Base-by-base conservation (phyloP, 352 stramenopile species). In the Elongisporangium anandrum region DNA sequence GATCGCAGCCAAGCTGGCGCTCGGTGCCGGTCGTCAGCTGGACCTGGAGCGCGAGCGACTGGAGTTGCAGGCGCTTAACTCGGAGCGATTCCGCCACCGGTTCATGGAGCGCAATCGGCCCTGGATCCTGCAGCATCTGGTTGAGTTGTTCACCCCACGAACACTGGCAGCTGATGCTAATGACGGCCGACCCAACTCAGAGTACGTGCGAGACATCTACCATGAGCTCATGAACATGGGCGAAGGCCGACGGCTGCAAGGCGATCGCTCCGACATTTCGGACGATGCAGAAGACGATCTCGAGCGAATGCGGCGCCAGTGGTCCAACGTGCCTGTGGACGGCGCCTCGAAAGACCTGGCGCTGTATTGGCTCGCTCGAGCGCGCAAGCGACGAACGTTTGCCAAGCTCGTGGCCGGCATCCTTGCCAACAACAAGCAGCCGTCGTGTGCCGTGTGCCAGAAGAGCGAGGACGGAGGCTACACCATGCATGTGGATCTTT, bases 161-260 rank as follows among this genome's bases (percentile, higher is more conserved):
- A 96, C 88, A 41, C 73, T 99, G 38, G 72, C 95, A 54, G 69
- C 77, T 3, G 61, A 66, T 0, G 64, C 60, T 4, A 54, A 64
- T 2, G 92, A 98, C 57, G 88, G 87, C 4, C 79, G 90, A 0
- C 87, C 94, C 41, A 88, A 96, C 23, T 79, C 90, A 39, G 95
- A 99, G 66, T 98, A 97, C 63, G 80, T 99, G n/a, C 86, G 94
- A 20, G 91, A 98, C 69, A 81, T 98, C 13, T 98, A 99, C 72
- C 87, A 96, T 61, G 94, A 98, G 62, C 82, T 99, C 10, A 93
- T 98, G 72, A 88, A 87, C 50, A 97, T 97, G 84, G 88, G 87
- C 56, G 83, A 97, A 64, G 95, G 91, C 6, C 62, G 79, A n/a
- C 81, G 94, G 4, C 78, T 92, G 41, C 71, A 85, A 10, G 93